A percentile compares a stretch with the other conserved stretches of the same genome.
Conservation (phyloP, 2,329 filamentous ascomycete genomes). For the Ophiostoma tasmaniense region DNA sequence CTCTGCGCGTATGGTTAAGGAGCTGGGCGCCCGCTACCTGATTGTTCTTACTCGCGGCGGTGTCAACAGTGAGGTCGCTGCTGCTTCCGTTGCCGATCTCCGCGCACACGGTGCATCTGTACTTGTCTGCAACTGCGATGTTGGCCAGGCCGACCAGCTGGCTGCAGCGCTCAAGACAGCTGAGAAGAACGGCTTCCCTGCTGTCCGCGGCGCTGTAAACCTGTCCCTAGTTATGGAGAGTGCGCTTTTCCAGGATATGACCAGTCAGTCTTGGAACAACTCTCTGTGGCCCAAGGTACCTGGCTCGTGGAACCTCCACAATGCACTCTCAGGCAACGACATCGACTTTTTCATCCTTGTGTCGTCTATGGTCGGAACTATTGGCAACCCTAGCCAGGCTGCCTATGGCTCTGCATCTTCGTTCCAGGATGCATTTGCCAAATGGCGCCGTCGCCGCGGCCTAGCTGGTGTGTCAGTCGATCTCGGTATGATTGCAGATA, state of each 20-base stretch:
- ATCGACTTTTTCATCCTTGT: constrained; percentile 34
- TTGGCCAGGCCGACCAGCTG: constrained; percentile 17
- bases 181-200: constrained; percentile 13
- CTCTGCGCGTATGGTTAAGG: constrained; percentile 23
- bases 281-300: constrained; percentile 27
- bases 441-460: constrained; percentile 28
- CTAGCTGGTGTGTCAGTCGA: constrained; percentile 31
- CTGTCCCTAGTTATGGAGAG: constrained; percentile 20
- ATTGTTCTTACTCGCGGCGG: constrained; percentile 19
- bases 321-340: constrained; percentile 16
- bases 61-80: constrained; percentile 11
- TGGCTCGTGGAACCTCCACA: constrained; percentile 34
- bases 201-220: constrained; percentile 19
- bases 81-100: constrained; percentile 13
- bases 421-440: constrained; percentile 34
- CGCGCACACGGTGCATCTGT: constrained; percentile 12
- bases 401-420: constrained; percentile 36
- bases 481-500: constrained; percentile 31
- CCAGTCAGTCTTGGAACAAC: constrained; percentile 17
- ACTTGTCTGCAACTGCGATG: constrained; percentile 18
- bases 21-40: constrained; percentile 18
- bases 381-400: constrained; percentile 32
- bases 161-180: constrained; percentile 12
- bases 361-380: constrained; percentile 29
- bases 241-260: constrained; percentile 21